Evolutionary conservation across 208 protist species (phyloP), one percentile per base, ranked within the genome.

Genomic region (Trypanosomatidae sp.): DNA sequence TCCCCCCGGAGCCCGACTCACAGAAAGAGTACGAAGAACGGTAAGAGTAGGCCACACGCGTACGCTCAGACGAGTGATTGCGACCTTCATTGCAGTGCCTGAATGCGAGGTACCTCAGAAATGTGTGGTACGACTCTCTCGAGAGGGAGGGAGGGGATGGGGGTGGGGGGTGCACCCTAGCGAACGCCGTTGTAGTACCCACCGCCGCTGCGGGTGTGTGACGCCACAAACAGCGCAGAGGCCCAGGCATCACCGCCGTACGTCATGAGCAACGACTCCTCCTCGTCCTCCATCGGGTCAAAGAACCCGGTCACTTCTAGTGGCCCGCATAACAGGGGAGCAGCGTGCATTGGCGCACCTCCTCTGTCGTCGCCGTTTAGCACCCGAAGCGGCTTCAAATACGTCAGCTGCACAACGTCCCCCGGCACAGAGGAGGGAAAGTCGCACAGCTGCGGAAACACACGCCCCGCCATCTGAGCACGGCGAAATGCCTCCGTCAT

Each of bases 401-500:
- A 96, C n/a, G 80, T 44, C 0, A 62, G 19, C 65, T 86, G 68
- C 7, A 92, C 79, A 22, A 66, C 77, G 25, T 88, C 67, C 6
- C 12, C 33, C 8, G 83, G 74, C 1, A 94, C 80, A 3, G 55
- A 77, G 1, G 86, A 58, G 0, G 89, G 89, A 71, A 91, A 94
- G 53, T 96, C 87, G 41, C 72, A 71, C 12, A 83, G 30, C 39
- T 67, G 79, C 36, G 88, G 89, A 43, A 79, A 75, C 43, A 83
- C 85, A 39, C 75, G 78, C 9, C 86, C 82, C 10, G 71, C 62
- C 75, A 93, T 88, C 69, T 96, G 89, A 39, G 91, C 89, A 44
- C 88, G 80, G 17, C 87, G 82, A 64, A 96, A 87, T 12, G 89
- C 88, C 72, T 96, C 91, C 10, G 41, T 62, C 69, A 77, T 64